A percentile compares a stretch with the other conserved stretches of the same genome.
Evolutionary conservation across 1,284 basidiomycete species (phyloP).

Genomic region (Coniferiporia sulphurascens): DNA sequence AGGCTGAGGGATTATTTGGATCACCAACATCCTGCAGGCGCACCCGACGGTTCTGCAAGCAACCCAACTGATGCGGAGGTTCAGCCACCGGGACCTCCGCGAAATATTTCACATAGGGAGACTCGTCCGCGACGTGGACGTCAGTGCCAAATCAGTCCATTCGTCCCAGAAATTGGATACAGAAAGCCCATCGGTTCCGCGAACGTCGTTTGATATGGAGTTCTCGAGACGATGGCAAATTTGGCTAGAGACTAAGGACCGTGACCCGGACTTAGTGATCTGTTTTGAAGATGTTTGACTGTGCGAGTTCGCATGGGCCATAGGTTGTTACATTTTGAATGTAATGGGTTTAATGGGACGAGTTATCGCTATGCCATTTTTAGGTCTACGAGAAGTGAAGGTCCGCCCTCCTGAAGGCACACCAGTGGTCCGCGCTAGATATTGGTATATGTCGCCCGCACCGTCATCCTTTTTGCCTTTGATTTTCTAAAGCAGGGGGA

Average conservation of each 20-base stretch:
- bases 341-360: no score
- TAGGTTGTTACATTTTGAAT: no score
- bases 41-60: slow-evolving; percentile 31
- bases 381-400: no score
- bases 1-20: not conserved
- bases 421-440: no score
- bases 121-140: slow-evolving; percentile 15
- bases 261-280: not conserved
- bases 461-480: no score
- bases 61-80: slow-evolving; percentile 27
- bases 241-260: not conserved
- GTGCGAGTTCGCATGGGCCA: not conserved
- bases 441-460: no score
- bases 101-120: slow-evolving; percentile 36
- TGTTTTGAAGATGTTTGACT: not conserved
- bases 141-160: not conserved
- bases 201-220: not conserved
- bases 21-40: slow-evolving; percentile 21
- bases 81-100: slow-evolving; percentile 33
- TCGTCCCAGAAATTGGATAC: not conserved
- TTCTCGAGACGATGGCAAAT: not conserved
- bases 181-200: not conserved
- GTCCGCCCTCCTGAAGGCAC: no score
- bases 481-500: no score
- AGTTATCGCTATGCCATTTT: no score